Percentiles rank a stretch among this genome's conserved stretches.
Evolutionary conservation across 176 grass and related monocot species (phyloP).

Genomic region (Themeda triandra): DNA sequence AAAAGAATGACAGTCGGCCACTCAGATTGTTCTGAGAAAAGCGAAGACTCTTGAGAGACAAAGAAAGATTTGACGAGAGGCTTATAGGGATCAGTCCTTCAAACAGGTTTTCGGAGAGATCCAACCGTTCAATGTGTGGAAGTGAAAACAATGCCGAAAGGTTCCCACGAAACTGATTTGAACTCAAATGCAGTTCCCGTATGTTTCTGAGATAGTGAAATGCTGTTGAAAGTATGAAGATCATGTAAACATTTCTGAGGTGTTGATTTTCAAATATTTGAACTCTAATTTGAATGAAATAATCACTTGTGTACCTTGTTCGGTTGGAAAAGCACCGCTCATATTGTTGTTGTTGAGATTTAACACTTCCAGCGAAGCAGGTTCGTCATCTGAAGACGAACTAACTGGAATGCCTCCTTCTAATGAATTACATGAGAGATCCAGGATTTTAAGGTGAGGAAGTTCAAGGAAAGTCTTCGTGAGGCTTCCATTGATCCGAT

Average conservation of each 20-base stretch:
- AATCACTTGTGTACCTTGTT: neutral
- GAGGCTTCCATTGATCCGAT: neutral
- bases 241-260: neutral
- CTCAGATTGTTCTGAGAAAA: neutral
- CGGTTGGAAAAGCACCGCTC: neutral
- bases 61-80: neutral
- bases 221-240: neutral
- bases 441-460: slow-evolving; percentile 3
- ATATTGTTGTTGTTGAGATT: neutral
- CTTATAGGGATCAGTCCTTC: slow-evolving; percentile 15
- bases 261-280: neutral
- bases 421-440: neutral
- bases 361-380: neutral
- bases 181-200: neutral
- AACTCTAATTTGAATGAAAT: neutral
- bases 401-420: slow-evolving; percentile 16
- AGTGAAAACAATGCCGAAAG: neutral
- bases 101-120: slow-evolving; percentile 4
- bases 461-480: neutral
- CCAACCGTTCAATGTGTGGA: slow-evolving; percentile 7
- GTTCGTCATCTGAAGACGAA: neutral
- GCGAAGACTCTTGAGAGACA: neutral
- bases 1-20: neutral
- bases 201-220: neutral
- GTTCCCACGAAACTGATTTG: neutral